phyloP scores from a whole-genome alignment of 108 stramenopile genomes.

The Nitzschia inconspicua region DNA sequence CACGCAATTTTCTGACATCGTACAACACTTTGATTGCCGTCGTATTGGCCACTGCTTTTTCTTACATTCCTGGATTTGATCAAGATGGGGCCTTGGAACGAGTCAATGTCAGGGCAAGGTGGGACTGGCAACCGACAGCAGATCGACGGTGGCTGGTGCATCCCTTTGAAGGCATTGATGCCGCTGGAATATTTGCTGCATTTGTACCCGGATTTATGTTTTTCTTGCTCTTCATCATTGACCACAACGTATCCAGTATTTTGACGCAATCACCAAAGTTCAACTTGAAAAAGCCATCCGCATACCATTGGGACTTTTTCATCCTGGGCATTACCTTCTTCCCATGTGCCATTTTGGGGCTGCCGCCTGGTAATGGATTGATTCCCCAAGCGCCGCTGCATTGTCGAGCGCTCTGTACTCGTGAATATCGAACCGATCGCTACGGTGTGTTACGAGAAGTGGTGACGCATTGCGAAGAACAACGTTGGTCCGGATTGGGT shows the following conservation, averaged over 20 bases:
- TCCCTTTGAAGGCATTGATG: conserved; percentile 29
- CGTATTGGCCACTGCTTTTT: conserved; percentile 34
- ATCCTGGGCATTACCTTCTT: conserved; percentile 46
- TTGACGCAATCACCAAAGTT: conserved; percentile 43
- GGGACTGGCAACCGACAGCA: conserved; percentile 48
- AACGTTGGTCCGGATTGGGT: conserved; percentile 43
- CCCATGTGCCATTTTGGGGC: conserved; percentile 46
- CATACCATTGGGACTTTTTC: conserved; percentile 63
- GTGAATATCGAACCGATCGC: conserved; percentile 18
- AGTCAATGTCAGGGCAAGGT: conserved; percentile 17
- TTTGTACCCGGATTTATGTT: conserved; percentile 52
- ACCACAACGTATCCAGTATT: conserved; percentile 53
- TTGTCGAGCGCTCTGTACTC: conserved; percentile 36
- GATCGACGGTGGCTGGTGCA: conserved; percentile 30
- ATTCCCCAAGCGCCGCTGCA: conserved; percentile 62
- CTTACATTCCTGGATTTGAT: conserved; percentile 44
- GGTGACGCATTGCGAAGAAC: conserved; percentile 39
- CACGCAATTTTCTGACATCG: conserved; percentile 26
- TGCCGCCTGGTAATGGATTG: conserved; percentile 48
- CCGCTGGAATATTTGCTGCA: conserved; percentile 33
- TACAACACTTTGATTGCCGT: conserved; percentile 52
- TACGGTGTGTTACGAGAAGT: conserved; percentile 34
- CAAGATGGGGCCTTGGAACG: conserved; percentile 19
- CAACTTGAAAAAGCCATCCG: conserved; percentile 45
- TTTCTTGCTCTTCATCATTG: conserved; percentile 54